phyloP scores from a whole-genome alignment of 2,329 filamentous ascomycete genomes.

The Helicocarpus griseus region DNA sequence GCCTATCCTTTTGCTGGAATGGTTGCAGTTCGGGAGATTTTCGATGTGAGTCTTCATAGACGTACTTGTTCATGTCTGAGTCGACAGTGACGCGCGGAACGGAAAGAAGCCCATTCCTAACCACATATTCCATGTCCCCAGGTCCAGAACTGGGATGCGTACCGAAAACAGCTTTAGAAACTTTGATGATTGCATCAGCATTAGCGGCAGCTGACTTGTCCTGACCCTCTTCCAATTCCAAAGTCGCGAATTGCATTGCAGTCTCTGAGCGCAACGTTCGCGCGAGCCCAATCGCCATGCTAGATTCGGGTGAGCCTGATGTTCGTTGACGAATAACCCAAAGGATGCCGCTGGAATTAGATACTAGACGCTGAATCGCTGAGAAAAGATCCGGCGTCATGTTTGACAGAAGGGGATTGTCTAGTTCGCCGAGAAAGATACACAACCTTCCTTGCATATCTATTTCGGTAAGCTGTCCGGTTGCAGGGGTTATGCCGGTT shows the following conservation, averaged over 20 bases:
- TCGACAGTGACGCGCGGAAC: slow-evolving; percentile 6
- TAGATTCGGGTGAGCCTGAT: not conserved
- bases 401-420: not conserved
- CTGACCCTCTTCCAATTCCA: not conserved
- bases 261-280: not conserved
- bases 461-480: not conserved
- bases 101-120: slow-evolving; percentile 2
- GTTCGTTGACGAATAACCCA: not conserved
- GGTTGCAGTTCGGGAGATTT: slow-evolving; percentile 1
- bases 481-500: not conserved
- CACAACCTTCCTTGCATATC: not conserved
- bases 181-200: slow-evolving; percentile 5
- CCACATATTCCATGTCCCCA: slow-evolving; percentile 6
- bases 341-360: not conserved
- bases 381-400: not conserved
- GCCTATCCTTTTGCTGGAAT: slow-evolving; percentile 6
- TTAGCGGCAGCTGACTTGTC: not conserved
- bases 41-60: slow-evolving; percentile 4
- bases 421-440: not conserved
- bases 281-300: not conserved
- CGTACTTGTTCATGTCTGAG: slow-evolving; percentile 2
- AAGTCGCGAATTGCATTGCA: not conserved
- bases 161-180: slow-evolving; percentile 1
- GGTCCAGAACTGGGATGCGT: not conserved
- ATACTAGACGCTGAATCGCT: not conserved